Evolutionary conservation across 1,139 yeast species (phyloP), one percentile per base, ranked within the genome.

Genomic region (Taphrina populina): DNA sequence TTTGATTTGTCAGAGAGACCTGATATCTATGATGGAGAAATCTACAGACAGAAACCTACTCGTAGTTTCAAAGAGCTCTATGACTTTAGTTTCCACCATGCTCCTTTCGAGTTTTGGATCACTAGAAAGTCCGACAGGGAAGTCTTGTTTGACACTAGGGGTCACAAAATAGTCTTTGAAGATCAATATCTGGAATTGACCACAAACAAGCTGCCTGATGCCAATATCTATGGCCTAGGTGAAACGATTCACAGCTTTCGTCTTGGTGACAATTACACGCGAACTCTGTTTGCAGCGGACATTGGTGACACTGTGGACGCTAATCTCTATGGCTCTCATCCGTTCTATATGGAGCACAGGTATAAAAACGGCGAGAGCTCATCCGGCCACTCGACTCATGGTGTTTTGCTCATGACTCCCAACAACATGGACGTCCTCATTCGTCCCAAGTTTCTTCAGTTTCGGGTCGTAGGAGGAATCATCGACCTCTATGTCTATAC

Each of bases 401-500:
- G 64, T 6, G 66, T 64, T 21, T 62, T 61, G 44, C 51, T 59
- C 27, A 58, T 64, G 44, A 62, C 63, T 20, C 62, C 64, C 2
- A 64, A 63, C 43, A 60, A 61, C 7, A 64, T 67, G 67, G 66
- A 65, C 37, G 54, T 63, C 17, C 24, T 60, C 13, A 45, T 64
- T 15, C 60, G 59, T 7, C 59, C 60, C 8, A 39, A 53, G 2
- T 36, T 66, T 64, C 34, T 66, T 59, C 58, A 64, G 60, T 58
- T 72, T 71, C 51, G 70, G 60, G 27, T 59, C 4, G 36, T 63
- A 7, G 64, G 66, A 8, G 67, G 67, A 10, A 47, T 59, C 13
- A 54, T 70, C 43, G 73, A 70, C 56, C 64, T 70, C 26, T 70
- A 69, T 61, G 67, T 70, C 63, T 70, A 69, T 59, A 60, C 68